Conservation (phyloP, 2,329 filamentous ascomycete species). For the Colletotrichum limetticola region DNA sequence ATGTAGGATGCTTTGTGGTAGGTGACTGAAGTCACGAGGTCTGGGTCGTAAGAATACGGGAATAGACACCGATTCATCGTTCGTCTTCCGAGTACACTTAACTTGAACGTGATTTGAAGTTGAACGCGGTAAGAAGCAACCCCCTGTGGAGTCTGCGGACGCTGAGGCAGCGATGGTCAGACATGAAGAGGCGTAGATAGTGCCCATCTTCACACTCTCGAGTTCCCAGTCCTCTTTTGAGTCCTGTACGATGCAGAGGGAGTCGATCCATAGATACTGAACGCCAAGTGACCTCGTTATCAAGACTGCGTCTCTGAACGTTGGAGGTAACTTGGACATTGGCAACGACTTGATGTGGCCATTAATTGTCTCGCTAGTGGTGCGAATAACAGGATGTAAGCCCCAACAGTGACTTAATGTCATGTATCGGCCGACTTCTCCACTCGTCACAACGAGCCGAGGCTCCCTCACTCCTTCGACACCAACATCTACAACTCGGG, state of each 20-base stretch:
- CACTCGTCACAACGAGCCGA: neutral
- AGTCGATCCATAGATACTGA: conserved; percentile 22
- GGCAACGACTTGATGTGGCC: neutral
- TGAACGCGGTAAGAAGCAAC: neutral
- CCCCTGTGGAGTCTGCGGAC: neutral
- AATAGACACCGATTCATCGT: too few relatives aligned
- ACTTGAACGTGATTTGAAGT: neutral
- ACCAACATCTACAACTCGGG: conserved; percentile 6
- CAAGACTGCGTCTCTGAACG: conserved; percentile 12
- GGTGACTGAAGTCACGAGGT: neutral
- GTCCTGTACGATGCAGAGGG: conserved; percentile 26
- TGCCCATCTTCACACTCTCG: neutral
- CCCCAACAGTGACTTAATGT: conserved; percentile 13
- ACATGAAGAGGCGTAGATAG: neutral
- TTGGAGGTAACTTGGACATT: neutral
- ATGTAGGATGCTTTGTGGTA: conserved; percentile 19
- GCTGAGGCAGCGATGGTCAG: neutral
- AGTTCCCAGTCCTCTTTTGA: neutral
- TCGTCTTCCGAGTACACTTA: neutral
- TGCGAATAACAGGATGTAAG: neutral
- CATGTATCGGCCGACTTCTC: neutral
- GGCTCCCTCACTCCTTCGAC: neutral
- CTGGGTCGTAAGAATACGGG: neutral
- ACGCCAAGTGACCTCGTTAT: conserved; percentile 10
- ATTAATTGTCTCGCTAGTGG: neutral